These are phyloP conservation scores for Aspergillus quadrilineatus DNA, from an alignment of 2,329 filamentous ascomycete genomes.

Conservation along the genomic window DNA sequence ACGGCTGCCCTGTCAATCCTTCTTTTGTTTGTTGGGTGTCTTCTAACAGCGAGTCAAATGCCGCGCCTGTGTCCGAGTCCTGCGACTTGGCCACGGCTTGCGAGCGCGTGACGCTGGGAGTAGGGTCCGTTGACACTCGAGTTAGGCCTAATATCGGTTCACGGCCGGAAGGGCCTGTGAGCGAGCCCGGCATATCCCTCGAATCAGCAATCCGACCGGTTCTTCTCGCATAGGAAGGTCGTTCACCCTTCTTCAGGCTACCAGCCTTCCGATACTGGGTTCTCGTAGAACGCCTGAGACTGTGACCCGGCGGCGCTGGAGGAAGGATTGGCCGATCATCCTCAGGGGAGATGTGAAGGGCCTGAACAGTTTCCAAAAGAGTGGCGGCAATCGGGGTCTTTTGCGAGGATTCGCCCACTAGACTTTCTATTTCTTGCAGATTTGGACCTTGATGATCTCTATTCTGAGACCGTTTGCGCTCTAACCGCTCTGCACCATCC, in stretches of 20 bases:
- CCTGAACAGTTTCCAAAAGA: slow-evolving; percentile 44
- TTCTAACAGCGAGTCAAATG: slow-evolving; percentile 30
- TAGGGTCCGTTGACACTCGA: slow-evolving; percentile 39
- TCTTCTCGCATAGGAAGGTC: slow-evolving; percentile 72
- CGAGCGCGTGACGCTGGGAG: slow-evolving; percentile 35
- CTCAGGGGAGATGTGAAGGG: slow-evolving; percentile 43
- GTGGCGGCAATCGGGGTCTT: slow-evolving; percentile 67
- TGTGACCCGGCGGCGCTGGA: slow-evolving; percentile 68
- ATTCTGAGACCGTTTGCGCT: slow-evolving; percentile 66
- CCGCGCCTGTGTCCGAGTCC: slow-evolving; percentile 22
- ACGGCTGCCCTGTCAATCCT: slow-evolving; percentile 19
- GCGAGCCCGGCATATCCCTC: slow-evolving; percentile 49
- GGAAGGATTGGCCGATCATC: slow-evolving; percentile 88
- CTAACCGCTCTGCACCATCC: slow-evolving; percentile 79
- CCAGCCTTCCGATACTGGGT: slow-evolving; percentile 83
- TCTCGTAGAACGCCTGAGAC: slow-evolving; percentile 82
- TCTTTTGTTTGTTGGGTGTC: slow-evolving; percentile 26
- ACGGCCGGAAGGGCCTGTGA: slow-evolving; percentile 37
- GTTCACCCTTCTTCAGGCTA: slow-evolving; percentile 76
- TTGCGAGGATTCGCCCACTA: slow-evolving; percentile 76
- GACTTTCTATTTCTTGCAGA: slow-evolving; percentile 68
- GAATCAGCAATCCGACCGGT: slow-evolving; percentile 63
- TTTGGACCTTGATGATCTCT: slow-evolving; percentile 62
- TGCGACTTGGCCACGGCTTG: slow-evolving; percentile 47
- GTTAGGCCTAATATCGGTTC: slow-evolving; percentile 34